Evolutionary conservation across 495 filamentous ascomycete genomes (phyloP), one percentile per base, ranked within the genome.

Genomic region (Physcia stellaris): DNA sequence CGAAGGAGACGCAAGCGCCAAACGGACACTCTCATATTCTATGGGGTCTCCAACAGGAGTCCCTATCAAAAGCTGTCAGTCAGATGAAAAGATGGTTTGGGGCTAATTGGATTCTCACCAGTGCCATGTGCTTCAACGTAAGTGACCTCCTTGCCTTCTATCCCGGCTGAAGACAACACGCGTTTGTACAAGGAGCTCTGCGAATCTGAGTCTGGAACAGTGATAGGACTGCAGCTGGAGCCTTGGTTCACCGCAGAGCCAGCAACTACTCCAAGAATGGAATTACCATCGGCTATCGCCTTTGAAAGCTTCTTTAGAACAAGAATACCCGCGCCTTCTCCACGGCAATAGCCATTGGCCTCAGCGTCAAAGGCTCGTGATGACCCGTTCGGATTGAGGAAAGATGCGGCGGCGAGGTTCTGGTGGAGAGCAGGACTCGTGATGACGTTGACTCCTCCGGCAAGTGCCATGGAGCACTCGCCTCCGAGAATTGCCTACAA

Each of bases 281-380:
- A 56, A 46, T 86, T 75, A 1, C 75, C 70, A 32, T 80, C 71
- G 0, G 61, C 61, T 20, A 76, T 34, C 0, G 81, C 81, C 48
- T 71, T 66, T 2, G 73, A 65, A 1, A 83, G 58, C 10, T 66
- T 62, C 55, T 86, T 86, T 21, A 86, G 58, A 23, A 80, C 63
- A 19, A 86, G 68, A 2, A 70, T 68, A 0, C 65, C 81, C 37
- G 71, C 68, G 12, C 65, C 73, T 38, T 86, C 81, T 0, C 67
- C 79, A 31, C 81, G 69, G 50, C 79, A 84, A 54, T 84, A 86
- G 0, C 81, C 81, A 47, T 84, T 73, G 3, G 80, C 80, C 9
- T 66, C 61, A 30, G 70, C 65, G 50, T 83, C 79, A 39, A 84
- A 85, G 0, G 80, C 71, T 37, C 84, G 83, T 52, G 79, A 85